Evolutionary conservation across 495 filamentous ascomycete genomes (phyloP).

Genomic region (Penicillium ochrochloron): DNA sequence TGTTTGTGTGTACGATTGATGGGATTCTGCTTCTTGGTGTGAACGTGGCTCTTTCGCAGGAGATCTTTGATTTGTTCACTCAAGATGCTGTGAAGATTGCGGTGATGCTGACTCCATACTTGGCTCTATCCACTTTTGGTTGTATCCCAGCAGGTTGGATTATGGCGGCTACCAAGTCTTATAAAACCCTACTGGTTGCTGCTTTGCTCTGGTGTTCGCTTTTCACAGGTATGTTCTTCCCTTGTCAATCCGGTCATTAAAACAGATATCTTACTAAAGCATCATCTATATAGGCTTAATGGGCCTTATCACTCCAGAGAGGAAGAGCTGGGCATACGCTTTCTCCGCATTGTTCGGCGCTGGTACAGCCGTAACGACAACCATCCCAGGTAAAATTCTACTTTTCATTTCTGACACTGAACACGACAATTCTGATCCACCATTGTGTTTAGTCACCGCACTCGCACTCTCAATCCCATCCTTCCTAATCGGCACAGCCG

Average conservation of each 20-base stretch:
- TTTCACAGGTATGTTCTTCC: background rate
- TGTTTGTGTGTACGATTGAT: background rate
- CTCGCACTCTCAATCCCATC: slow-evolving; percentile 1
- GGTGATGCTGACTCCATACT: background rate
- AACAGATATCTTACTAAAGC: background rate
- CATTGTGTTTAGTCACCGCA: background rate
- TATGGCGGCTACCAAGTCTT: slow-evolving; percentile 1
- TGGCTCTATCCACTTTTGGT: background rate
- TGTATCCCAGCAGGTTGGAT: background rate
- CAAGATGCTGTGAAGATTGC: background rate
- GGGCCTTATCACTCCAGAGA: background rate
- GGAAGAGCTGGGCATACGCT: background rate
- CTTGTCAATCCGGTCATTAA: background rate
- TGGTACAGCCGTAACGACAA: background rate
- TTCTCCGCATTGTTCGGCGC: background rate
- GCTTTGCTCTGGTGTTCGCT: background rate
- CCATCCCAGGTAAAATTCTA: background rate
- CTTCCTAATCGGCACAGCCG: background rate
- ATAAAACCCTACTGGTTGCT: background rate
- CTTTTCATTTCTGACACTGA: background rate
- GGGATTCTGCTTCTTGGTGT: background rate
- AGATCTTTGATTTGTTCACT: background rate
- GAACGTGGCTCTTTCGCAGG: background rate
- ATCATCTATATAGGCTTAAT: background rate
- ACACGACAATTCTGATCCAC: background rate